Conservation (phyloP, 176 grass and related monocot species). For the Juncus inflexus region DNA sequence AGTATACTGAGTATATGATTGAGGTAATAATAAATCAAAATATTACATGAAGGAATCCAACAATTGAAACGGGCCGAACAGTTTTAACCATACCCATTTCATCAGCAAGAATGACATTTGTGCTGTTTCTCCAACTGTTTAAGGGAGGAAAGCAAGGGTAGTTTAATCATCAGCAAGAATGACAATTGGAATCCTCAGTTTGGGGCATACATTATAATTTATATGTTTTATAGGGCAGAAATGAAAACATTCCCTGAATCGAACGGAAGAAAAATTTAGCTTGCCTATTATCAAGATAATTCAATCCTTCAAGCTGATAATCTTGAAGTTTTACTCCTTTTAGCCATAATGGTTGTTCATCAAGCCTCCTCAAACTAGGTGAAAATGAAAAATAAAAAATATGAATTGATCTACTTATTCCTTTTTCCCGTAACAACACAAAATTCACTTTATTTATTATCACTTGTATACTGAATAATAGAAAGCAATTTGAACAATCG, state of each 20-base stretch:
- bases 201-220: too few relatives aligned
- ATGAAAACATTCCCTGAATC: slow-evolving; percentile 9
- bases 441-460: slow-evolving; percentile 16
- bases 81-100: slow-evolving; percentile 99
- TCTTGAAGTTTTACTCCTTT: slow-evolving; percentile 96
- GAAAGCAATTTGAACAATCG: too few relatives aligned
- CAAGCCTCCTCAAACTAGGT: slow-evolving; percentile 99
- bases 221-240: not conserved
- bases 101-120: slow-evolving; percentile 99
- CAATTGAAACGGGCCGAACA: slow-evolving; percentile 93
- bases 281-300: slow-evolving; percentile 97
- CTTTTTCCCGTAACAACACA: slow-evolving; percentile 65
- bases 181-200: too few relatives aligned
- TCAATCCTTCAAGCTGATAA: slow-evolving; percentile 99
- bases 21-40: slow-evolving; percentile 12
- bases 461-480: not conserved
- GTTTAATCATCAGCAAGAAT: too few relatives aligned
- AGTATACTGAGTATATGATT: slow-evolving; percentile 15
- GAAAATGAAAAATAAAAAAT: slow-evolving; percentile 23
- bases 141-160: slow-evolving; percentile 25
- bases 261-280: slow-evolving; percentile 4
- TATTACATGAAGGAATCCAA: slow-evolving; percentile 84
- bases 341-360: slow-evolving; percentile 89
- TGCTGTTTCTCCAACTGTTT: slow-evolving; percentile 94
- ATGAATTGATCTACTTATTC: slow-evolving; percentile 30